These are phyloP conservation scores for Candida multigemmis DNA, from an alignment of 805 yeast species.

Conservation along the genomic window DNA sequence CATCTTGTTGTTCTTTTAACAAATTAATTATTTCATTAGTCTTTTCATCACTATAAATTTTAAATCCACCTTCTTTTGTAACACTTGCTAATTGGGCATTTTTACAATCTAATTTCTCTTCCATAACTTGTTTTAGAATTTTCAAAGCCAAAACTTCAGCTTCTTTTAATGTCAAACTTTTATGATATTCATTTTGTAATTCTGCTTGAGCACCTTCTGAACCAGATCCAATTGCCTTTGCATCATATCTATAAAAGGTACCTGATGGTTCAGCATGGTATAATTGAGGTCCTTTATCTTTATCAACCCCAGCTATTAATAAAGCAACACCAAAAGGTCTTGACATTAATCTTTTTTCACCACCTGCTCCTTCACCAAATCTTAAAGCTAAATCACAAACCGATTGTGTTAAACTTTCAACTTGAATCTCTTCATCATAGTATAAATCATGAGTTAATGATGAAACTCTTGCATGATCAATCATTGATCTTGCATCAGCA, in stretches of 20 bases:
- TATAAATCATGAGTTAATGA: constrained; percentile 81
- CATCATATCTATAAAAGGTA: constrained; percentile 94
- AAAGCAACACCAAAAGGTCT: constrained; percentile 99
- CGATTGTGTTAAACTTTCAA: constrained; percentile 90
- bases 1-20: constrained; percentile 62
- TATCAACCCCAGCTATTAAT: constrained; percentile 88
- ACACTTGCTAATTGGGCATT: constrained; percentile 94
- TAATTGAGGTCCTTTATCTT: constrained; percentile 90
- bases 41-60: constrained; percentile 73
- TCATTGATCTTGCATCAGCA: constrained; percentile 98
- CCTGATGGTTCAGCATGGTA: constrained; percentile 99
- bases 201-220: constrained; percentile 99
- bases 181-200: constrained; percentile 92
- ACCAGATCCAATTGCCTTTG: constrained; percentile 98
- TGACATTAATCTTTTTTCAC: constrained; percentile 92
- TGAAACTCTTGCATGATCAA: constrained; percentile 93
- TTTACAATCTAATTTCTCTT: constrained; percentile 90
- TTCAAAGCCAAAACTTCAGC: constrained; percentile 87
- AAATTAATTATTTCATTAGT: constrained; percentile 74
- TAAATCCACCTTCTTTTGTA: constrained; percentile 78
- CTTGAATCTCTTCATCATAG: constrained; percentile 86
- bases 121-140: constrained; percentile 96
- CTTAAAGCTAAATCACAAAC: constrained; percentile 95
- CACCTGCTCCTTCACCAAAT: constrained; percentile 95
- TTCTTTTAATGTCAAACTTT: constrained; percentile 80